These are phyloP conservation scores for Colletotrichum scovillei DNA, from an alignment of 2,329 filamentous ascomycete genomes.

Conservation along the genomic window DNA sequence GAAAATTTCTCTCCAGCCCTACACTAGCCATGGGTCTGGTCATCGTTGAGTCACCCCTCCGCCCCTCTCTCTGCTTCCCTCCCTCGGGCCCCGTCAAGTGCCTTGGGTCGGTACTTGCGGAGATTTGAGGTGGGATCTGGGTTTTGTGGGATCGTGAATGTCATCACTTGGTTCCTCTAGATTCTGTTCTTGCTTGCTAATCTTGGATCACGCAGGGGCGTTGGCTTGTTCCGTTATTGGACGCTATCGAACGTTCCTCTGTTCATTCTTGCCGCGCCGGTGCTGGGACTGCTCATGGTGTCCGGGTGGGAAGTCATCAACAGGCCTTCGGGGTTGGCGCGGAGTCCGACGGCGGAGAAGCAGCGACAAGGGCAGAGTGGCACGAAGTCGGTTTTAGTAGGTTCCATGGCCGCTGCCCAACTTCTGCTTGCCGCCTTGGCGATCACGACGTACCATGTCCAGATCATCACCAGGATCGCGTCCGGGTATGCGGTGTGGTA, in stretches of 20 bases:
- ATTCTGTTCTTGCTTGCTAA: slow-evolving; percentile 10
- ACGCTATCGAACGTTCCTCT: slow-evolving; percentile 85
- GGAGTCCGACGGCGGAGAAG: slow-evolving; percentile 21
- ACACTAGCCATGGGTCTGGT: background rate
- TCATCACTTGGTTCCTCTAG: background rate
- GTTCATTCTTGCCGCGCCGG: slow-evolving; percentile 85
- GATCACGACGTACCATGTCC: slow-evolving; percentile 87
- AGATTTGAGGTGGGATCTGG: slow-evolving; percentile 13
- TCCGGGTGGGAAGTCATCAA: slow-evolving; percentile 64
- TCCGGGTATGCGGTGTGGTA: slow-evolving; percentile 94
- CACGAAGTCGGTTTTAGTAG: slow-evolving; percentile 47
- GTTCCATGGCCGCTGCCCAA: slow-evolving; percentile 77
- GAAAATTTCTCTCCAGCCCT: background rate
- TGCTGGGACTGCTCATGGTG: slow-evolving; percentile 73
- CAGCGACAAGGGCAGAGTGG: background rate
- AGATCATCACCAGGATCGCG: slow-evolving; percentile 90
- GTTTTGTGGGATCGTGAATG: background rate
- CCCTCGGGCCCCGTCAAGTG: background rate
- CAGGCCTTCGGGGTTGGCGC: slow-evolving; percentile 34
- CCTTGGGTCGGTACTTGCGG: slow-evolving; percentile 24
- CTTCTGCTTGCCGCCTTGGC: slow-evolving; percentile 77
- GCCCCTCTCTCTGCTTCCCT: background rate
- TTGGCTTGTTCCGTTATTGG: slow-evolving; percentile 92
- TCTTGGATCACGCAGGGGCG: slow-evolving; percentile 71
- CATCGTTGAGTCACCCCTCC: background rate